Evolutionary conservation across 2,329 filamentous ascomycete species (phyloP).

Genomic region (Cadophora gregata): DNA sequence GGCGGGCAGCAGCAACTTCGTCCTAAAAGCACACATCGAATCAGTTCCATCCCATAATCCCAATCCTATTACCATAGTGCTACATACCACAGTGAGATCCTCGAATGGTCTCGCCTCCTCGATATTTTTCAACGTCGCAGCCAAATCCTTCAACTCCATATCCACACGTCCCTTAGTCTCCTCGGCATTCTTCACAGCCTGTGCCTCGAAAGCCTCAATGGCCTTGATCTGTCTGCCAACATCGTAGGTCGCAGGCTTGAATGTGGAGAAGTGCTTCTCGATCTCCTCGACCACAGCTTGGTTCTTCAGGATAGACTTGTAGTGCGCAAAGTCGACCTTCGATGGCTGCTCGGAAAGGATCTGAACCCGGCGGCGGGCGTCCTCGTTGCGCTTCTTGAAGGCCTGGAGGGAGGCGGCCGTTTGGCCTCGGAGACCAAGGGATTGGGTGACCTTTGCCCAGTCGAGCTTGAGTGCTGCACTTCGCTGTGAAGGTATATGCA

Average conservation of each 20-base stretch:
- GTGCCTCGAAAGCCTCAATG: slow-evolving; percentile 96
- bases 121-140: slow-evolving; percentile 96
- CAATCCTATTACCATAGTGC: slow-evolving; percentile 10
- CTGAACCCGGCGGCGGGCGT: slow-evolving; percentile 92
- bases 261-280: slow-evolving; percentile 90
- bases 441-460: slow-evolving; percentile 94
- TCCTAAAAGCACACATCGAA: slow-evolving; percentile 62
- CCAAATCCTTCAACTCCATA: slow-evolving; percentile 89
- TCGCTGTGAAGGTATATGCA: slow-evolving; percentile 64
- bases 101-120: slow-evolving; percentile 95
- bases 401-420: slow-evolving; percentile 89
- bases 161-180: slow-evolving; percentile 97
- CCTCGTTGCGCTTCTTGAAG: slow-evolving; percentile 99
- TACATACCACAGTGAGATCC: slow-evolving; percentile 93
- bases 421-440: slow-evolving; percentile 94
- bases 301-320: slow-evolving; percentile 95
- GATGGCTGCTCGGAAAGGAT: slow-evolving; percentile 83
- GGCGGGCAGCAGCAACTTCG: slow-evolving; percentile 90
- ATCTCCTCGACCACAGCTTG: slow-evolving; percentile 94
- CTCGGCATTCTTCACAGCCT: slow-evolving; percentile 96
- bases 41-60: slow-evolving; percentile 25
- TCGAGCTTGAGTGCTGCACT: slow-evolving; percentile 99
- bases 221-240: slow-evolving; percentile 93
- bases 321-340: slow-evolving; percentile 89
- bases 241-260: slow-evolving; percentile 94